Evolutionary conservation across 495 filamentous ascomycete species (phyloP).

Genomic region (Penicillium crystallinum): DNA sequence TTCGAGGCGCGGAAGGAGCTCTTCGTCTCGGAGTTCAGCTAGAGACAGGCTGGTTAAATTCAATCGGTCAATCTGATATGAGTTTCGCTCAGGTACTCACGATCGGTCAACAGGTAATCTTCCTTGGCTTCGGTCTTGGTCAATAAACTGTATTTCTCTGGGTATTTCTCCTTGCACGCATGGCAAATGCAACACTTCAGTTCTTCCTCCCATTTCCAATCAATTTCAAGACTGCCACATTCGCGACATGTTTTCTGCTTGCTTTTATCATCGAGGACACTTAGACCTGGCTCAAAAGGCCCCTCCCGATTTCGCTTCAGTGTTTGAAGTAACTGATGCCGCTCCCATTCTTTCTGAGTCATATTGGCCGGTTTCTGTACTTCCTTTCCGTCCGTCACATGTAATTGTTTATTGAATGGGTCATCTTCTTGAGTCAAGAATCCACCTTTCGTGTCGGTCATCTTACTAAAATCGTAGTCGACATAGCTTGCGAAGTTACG

Average conservation of each 20-base stretch:
- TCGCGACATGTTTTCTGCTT: constrained; percentile 74
- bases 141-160: constrained; percentile 87
- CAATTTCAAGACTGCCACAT: constrained; percentile 78
- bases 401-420: constrained; percentile 75
- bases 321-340: constrained; percentile 62
- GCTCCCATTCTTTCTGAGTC: constrained; percentile 90
- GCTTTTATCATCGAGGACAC: constrained; percentile 56
- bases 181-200: constrained; percentile 68
- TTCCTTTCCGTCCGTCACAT: constrained; percentile 43
- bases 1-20: constrained; percentile 80
- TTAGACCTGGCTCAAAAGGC: constrained; percentile 81
- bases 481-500: constrained; percentile 87
- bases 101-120: constrained; percentile 93
- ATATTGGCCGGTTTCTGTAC: constrained; percentile 79
- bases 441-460: constrained; percentile 95
- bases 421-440: constrained; percentile 87
- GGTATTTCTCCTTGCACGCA: constrained; percentile 76
- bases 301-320: constrained; percentile 70
- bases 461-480: constrained; percentile 95
- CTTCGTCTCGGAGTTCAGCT: constrained; percentile 81
- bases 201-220: constrained; percentile 87
- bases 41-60: neutral
- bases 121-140: constrained; percentile 96
- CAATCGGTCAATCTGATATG: neutral
- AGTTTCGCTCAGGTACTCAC: constrained; percentile 41